These are phyloP conservation scores for Tardiomyces blankii DNA, from an alignment of 1,139 yeast species.

Conservation along the genomic window DNA sequence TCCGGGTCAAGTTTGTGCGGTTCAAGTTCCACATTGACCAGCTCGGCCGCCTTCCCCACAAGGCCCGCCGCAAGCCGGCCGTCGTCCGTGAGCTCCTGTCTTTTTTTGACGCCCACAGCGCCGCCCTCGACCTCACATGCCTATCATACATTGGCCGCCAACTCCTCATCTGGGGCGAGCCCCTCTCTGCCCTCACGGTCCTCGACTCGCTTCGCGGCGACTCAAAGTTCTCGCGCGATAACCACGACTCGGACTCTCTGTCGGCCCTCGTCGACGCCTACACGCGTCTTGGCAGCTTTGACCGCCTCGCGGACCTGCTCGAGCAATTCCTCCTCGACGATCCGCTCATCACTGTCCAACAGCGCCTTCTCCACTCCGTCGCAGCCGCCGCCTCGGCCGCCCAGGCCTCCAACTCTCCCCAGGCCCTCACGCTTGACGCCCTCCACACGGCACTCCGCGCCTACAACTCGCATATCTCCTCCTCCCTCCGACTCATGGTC, in stretches of 20 bases:
- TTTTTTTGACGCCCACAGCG: not conserved
- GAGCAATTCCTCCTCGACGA: conserved; percentile 5
- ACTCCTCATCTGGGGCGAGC: conserved; percentile 8
- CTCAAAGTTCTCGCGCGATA: conserved; percentile 7
- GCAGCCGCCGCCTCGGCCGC: not conserved
- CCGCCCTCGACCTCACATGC: conserved; percentile 4
- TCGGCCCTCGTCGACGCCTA: conserved; percentile 10
- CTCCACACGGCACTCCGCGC: not conserved
- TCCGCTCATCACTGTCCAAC: not conserved
- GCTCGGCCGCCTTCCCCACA: conserved; percentile 2
- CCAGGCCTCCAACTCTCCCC: not conserved
- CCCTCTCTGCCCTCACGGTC: conserved; percentile 8
- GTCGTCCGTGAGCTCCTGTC: not conserved
- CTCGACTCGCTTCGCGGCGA: conserved; percentile 12
- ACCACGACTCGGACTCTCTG: conserved; percentile 12
- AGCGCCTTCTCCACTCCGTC: not conserved
- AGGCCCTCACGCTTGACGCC: not conserved
- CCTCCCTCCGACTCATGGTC: not conserved
- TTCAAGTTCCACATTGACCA: conserved; percentile 4
- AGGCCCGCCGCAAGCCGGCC: conserved; percentile 3
- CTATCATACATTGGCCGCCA: conserved; percentile 12
- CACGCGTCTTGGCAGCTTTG: conserved; percentile 5
- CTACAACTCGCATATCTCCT: not conserved
- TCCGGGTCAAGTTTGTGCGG: conserved; percentile 3
- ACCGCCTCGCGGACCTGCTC: conserved; percentile 5